A percentile compares a stretch with the other conserved stretches of the same genome.
phyloP scores from a whole-genome alignment of 805 yeast species.

The Schwanniomyces occidentalis region DNA sequence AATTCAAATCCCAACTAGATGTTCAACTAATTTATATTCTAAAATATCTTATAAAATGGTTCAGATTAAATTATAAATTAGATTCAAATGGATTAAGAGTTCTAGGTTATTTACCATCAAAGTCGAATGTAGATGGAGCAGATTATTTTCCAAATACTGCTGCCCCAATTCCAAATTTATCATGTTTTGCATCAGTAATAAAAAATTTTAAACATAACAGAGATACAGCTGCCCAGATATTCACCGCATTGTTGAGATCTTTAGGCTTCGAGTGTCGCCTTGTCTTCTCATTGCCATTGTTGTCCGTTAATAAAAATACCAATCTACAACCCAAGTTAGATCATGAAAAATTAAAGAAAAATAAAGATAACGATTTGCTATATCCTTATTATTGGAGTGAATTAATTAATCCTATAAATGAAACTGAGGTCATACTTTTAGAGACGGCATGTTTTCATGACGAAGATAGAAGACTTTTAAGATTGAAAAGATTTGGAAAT shows the following conservation, averaged over 20 bases:
- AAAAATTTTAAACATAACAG: constrained; percentile 29
- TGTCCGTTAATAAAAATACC: constrained; percentile 13
- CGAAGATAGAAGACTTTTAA: constrained; percentile 23
- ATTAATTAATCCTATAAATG: constrained; percentile 29
- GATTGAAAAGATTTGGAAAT: constrained; percentile 17
- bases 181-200: constrained; percentile 13
- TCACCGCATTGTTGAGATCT: constrained; percentile 27
- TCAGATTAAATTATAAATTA: constrained; percentile 28
- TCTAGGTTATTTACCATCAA: constrained; percentile 24
- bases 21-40: constrained; percentile 26
- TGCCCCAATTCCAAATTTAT: constrained; percentile 7
- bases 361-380: constrained; percentile 31
- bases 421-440: constrained; percentile 22
- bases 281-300: constrained; percentile 31
- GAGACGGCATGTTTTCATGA: constrained; percentile 31
- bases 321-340: constrained; percentile 25
- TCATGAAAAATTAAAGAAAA: constrained; percentile 15
- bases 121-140: not conserved
- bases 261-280: constrained; percentile 31
- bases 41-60: constrained; percentile 35
- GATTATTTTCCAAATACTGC: constrained; percentile 24
- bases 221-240: constrained; percentile 34
- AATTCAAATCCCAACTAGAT: constrained; percentile 10
- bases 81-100: constrained; percentile 30
- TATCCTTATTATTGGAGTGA: constrained; percentile 41